Evolutionary conservation across 2,329 filamentous ascomycete species (phyloP).

Genomic region (Botryosphaeria dothidea): DNA sequence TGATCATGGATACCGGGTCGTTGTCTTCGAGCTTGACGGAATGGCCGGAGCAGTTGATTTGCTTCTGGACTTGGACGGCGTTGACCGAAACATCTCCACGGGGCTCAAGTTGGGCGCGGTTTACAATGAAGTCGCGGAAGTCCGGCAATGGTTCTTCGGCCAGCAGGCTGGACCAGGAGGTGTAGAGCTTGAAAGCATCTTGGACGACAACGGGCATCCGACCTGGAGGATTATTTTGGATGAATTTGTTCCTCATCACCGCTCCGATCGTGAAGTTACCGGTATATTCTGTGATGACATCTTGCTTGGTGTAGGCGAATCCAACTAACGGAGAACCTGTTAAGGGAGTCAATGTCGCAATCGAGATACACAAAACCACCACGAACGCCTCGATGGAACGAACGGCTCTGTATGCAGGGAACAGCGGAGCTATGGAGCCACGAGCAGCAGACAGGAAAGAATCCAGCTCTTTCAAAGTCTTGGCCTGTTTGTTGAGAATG

Average conservation of each 20-base stretch:
- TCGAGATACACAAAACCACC: conserved; percentile 4
- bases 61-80: conserved; percentile 9
- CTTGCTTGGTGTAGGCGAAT: conserved; percentile 2
- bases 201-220: neutral
- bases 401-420: neutral
- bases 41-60: neutral
- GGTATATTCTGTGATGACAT: neutral
- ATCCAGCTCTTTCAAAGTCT: conserved; percentile 1
- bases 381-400: conserved; percentile 2
- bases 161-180: conserved; percentile 4
- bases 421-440: conserved; percentile 11
- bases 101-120: neutral
- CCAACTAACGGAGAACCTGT: conserved; percentile 6
- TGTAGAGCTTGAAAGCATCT: conserved; percentile 1
- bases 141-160: conserved; percentile 6
- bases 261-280: conserved; percentile 3
- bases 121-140: conserved; percentile 5
- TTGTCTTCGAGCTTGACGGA: neutral
- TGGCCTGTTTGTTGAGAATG: conserved; percentile 14
- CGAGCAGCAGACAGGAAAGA: conserved; percentile 6
- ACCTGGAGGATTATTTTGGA: conserved; percentile 1
- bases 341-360: conserved; percentile 6
- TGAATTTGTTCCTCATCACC: neutral
- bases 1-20: neutral
- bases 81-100: conserved; percentile 1